Base-by-base conservation (phyloP, 2,329 filamentous ascomycete species). In the Fusarium graminum region DNA sequence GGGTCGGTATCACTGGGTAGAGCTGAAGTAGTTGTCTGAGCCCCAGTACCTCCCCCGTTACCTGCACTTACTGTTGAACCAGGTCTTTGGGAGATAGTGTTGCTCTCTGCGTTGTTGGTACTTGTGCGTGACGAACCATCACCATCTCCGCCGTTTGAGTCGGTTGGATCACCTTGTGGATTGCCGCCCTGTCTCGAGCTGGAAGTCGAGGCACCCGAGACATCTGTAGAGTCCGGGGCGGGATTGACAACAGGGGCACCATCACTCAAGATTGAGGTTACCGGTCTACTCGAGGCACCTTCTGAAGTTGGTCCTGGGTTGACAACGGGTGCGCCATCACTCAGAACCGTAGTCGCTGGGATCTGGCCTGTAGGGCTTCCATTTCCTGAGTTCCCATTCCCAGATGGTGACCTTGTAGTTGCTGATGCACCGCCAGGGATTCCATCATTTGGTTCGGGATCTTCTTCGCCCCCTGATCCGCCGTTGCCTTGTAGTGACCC, bases 1-100 rank as follows among this genome's bases (percentile, higher is more conserved):
- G 29, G 2, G 4, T 25, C 49, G 7, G 59, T 47, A 32, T 47
- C 59, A 4, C n/a, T 17, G 12, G 59, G 49, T 2, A 12, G 6
- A 9, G 42, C 22, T 11, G 29, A 25, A n/a, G 40, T 29, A 3
- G 61, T 45, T 62, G 63, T 34, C 30, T 54, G 52, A 10, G 7
- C 30, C 17, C 34, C 50, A 16, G 46, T 9, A 7, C 8, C 19
- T 7, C 9, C 25, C 11, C 52, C 38, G 6, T 29, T 41, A 5
- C 29, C 11, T 7, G n/a, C 10, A 5, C 17, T 6, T 4, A 22
- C 22, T 22, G 22, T 12, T 10, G 38, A 22, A 6, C 13, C 29
- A 3, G 44, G 22, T 8, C 25, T 29, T 47, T 17, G 22, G 10
- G 30, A 32, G 6, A 19, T 6, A 2, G 32, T 45, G 26, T 34